Base-by-base conservation (phyloP, 129 eudicot species). In the Solidago caesia region DNA sequence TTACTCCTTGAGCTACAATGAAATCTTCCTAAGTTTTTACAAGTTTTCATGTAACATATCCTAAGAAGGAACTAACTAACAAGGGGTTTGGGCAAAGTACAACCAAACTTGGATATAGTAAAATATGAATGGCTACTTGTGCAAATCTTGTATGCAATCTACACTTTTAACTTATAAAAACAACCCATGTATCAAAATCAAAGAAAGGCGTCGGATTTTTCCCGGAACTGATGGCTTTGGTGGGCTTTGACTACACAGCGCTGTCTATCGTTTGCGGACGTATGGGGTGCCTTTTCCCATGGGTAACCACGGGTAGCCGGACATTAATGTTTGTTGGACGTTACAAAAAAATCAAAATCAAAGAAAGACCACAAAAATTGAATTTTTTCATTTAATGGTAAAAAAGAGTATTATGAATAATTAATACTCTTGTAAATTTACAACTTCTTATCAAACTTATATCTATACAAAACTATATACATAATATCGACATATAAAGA, bases 381-480 rank as follows among this genome's bases (percentile, higher is more conserved):
- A 6, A 27, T 79, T 55, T 74, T 64, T 72, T 70, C 62, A 64
- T 79, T 63, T 59, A 60, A 59, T 59, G 76, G 76, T 70, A 77
- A 51, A 51, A 78, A 64, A 15, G 73, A 65, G 61, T 66, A 72
- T 57, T 10, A 52, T 77, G 70, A 61, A 21, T 60, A 70, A 49
- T 16, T 70, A 15, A 53, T 51, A 29, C 53, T 43, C 13, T 51
- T 68, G 61, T 42, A 49, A 64, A 64, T 71, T 49, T 56, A 79
- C 83, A 64, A 5, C 83, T 72, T 46, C 15, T 56, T 39, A 47
- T 29, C 68, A 68, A 45, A 39, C n/a, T 65, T 79, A 41, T 65
- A 77, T 65, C 52, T 72, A 65, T 73, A 79, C 72, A 67, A 39
- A 33, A 44, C 63, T 45, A 68, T 79, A 79, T 67, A 73, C 74